Evolutionary conservation across 768 basidiomycete species (phyloP).

Genomic region (Porpolomopsis calyptriformis): DNA sequence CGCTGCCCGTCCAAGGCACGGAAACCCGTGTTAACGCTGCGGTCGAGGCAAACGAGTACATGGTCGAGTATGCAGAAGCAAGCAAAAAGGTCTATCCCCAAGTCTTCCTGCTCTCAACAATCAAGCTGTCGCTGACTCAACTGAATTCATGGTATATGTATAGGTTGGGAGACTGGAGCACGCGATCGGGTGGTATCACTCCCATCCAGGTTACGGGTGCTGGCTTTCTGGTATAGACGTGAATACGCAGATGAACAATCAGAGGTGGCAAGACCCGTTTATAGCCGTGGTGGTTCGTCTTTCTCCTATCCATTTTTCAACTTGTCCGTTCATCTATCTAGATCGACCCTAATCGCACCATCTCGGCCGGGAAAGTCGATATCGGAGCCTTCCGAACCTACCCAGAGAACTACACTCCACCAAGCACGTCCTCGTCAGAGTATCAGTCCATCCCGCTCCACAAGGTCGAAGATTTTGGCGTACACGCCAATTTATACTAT

Average conservation of each 20-base stretch:
- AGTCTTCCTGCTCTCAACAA: too few relatives aligned
- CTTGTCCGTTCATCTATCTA: conserved; percentile 18
- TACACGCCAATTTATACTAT: conserved; percentile 95
- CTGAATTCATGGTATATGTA: too few relatives aligned
- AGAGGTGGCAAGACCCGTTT: conserved; percentile 92
- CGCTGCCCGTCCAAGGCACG: conserved; percentile 93
- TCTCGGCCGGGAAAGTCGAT: conserved; percentile 97
- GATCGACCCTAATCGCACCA: conserved; percentile 98
- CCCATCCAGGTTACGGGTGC: conserved; percentile 98
- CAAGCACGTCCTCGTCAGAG: conserved; percentile 57
- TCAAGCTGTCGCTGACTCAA: background rate
- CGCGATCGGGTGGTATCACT: conserved; percentile 96
- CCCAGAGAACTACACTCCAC: conserved; percentile 89
- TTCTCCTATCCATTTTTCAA: background rate
- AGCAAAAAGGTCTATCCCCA: conserved; percentile 61
- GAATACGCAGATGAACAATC: conserved; percentile 91
- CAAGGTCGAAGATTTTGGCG: conserved; percentile 99
- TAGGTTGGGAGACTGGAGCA: conserved; percentile 80
- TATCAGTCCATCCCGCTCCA: conserved; percentile 93
- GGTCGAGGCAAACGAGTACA: conserved; percentile 94
- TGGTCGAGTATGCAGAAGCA: conserved; percentile 84
- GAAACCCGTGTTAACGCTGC: conserved; percentile 97
- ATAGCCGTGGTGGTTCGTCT: conserved; percentile 84
- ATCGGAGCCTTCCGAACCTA: conserved; percentile 98
- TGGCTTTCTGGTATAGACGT: conserved; percentile 99